Base-by-base conservation (phyloP, 257 asterid genomes). In the Penstemon davidsonii region DNA sequence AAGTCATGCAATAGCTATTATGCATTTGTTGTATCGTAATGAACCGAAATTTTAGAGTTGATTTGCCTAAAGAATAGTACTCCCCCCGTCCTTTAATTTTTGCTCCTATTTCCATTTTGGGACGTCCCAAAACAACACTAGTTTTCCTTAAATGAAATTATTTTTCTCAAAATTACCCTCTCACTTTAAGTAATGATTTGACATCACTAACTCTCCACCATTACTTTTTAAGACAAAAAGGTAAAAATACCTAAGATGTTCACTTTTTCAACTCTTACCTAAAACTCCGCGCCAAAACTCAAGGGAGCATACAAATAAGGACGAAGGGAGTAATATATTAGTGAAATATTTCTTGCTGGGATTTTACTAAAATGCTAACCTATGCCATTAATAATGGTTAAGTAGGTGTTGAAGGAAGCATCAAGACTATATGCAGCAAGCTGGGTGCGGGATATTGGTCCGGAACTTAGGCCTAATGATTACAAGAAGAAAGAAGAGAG, bases 371-470 rank as follows among this genome's bases (percentile, higher is more conserved):
- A 55, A 65, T 45, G 72, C 57, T 55, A 40, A 66, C 6, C 1
- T 12, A 12, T 76, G 51, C 10, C 36, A 5, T 76, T 68, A 55
- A 33, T 13, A 33, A 64, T 52, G 59, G 38, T 52, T 64, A 12
- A 55, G 62, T 75, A 92, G 98, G 87, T 88, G 71, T 69, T 94
- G 79, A 91, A 91, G 84, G 90, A 88, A 83, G 95, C 97, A 6
- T 83, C 84, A 52, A 80, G 95, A 67, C 86, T 88, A 6, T 91
- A 94, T 70, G 86, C 72, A n/a, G 96, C 92, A 39, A 91, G 97
- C 76, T 91, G 97, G 99, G 91, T 86, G 18, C 80, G 99, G 79
- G 97, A 91, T 64, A 91, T 91, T 55, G 96, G 96, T 70, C 97
- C 96, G 8, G 96, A 91, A 46, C 94, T 91, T 66, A 84, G 96